Evolutionary conservation across 2,329 filamentous ascomycete species (phyloP), one percentile per base, ranked within the genome.

Genomic region (Coniella lustricola): DNA sequence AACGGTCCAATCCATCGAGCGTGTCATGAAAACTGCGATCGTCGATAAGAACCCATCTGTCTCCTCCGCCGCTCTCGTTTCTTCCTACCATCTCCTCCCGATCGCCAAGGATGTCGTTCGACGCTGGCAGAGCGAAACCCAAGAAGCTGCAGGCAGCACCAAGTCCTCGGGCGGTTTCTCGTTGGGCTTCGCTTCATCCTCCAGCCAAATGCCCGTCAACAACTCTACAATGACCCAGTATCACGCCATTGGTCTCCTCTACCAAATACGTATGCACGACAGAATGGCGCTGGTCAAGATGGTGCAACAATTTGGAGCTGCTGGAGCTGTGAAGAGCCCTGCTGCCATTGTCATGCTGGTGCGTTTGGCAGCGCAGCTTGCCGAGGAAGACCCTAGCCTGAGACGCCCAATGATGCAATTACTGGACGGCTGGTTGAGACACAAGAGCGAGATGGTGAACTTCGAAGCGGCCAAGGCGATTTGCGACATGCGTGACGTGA

Each of bases 381-480:
- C 91, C 29, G 90, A 95, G 65, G 93, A 98, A 63, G 93, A 98
- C 60, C 78, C 82, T 34, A 85, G 88, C 56, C 76, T 97, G 62
- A 77, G 91, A 59, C 94, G 87, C 72, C 90, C 90, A 52, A 98
- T 98, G 93, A 93, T 95, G 81, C 84, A 90, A 69, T 81, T 98
- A 57, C 79, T 98, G 60, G 91, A 97, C 66, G 87, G 90, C 62
- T 97, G 91, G 91, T 73, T 98, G 67, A 82, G 90, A 66, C 91
- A 97, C 70, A 97, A 98, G 84, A 95, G 90, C 68, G 93, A 97
- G 67, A 95, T 95, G 89, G 90, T 98, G 70, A 97, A 96, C 74
- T 96, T 98, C 59, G 93, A 98, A 71, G 93, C 93, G 46, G 93
- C 93, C 55, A 97, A 97, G 77, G 91, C 91, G 45, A 95, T 98